Base-by-base conservation (phyloP, 1,284 basidiomycete species). In the Austroboletus niveus region DNA sequence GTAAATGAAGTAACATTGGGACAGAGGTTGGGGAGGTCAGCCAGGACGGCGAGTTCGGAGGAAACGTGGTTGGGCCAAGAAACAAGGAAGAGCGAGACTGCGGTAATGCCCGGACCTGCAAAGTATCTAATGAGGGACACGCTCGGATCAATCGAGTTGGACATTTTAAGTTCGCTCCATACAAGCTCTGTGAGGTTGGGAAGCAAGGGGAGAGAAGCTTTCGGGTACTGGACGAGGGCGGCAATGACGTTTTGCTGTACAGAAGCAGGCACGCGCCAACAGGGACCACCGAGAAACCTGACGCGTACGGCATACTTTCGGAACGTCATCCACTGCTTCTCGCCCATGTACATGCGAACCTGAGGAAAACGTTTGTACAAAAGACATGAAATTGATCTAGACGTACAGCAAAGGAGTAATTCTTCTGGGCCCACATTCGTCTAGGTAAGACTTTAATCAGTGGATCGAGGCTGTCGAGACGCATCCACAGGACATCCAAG, bases 161-260 rank as follows among this genome's bases (percentile, higher is more conserved):
- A 61, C 60, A 61, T 65, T 40, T 59, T 61, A 14, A 57, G 56
- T 52, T 68, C 55, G 27, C 55, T 55, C 63, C 66, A 69, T 27
- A 56, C 42, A 34, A 65, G 59, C n/a, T 66, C 64, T 65, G 43
- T 65, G 31, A 66, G 54, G 24, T 61, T 66, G 2, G 63, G 66
- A 27, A 68, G 64, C 1, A 68, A 35, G 0, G 63, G 63, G 8
- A 63, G 42, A 2, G 58, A 47, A 0, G 60, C 51, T 17, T 54
- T 53, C 0, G 10, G 46, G 10, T 54, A 51, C 24, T 44, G 44
- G 4, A 52, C 54, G 22, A 66, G 53, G 8, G 60, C 56, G 15
- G 50, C 41, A 30, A 63, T 55, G 11, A 63, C 46, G 32, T 58
- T 66, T 34, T 63, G 53, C 40, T 66, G 64, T 1, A 64, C 51